Evolutionary conservation across 352 stramenopile genomes (phyloP).

Genomic region (Phytophthora colocasiae): DNA sequence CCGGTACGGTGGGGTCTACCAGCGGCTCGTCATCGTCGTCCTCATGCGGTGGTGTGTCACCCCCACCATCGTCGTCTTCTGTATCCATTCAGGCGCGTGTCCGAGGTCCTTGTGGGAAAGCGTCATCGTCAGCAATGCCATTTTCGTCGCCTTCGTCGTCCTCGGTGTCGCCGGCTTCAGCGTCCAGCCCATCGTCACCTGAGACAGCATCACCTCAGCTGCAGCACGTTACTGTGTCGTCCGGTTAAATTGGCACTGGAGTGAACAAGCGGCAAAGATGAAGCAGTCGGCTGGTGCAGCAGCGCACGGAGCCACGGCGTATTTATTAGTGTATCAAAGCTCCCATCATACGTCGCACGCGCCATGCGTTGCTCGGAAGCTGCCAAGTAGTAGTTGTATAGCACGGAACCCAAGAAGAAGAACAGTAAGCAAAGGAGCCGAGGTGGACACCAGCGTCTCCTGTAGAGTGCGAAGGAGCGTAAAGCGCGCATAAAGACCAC

Average conservation of each 20-base stretch:
- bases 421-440: slow-evolving; percentile 13
- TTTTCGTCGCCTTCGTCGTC: slow-evolving; percentile 49
- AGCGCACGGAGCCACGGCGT: slow-evolving; percentile 38
- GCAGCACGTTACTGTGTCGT: slow-evolving; percentile 78
- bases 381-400: slow-evolving; percentile 39
- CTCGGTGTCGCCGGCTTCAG: slow-evolving; percentile 42
- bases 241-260: slow-evolving; percentile 45
- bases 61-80: slow-evolving; percentile 26
- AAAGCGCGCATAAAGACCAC: slow-evolving; percentile 31
- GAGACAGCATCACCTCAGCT: slow-evolving; percentile 57
- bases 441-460: slow-evolving; percentile 18
- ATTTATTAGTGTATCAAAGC: slow-evolving; percentile 63
- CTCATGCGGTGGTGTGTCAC: slow-evolving; percentile 26
- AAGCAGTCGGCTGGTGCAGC: slow-evolving; percentile 30
- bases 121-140: slow-evolving; percentile 47
- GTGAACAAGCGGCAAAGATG: slow-evolving; percentile 13
- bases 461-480: slow-evolving; percentile 36
- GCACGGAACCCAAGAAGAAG: slow-evolving; percentile 20
- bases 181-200: slow-evolving; percentile 52
- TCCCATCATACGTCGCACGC: slow-evolving; percentile 38
- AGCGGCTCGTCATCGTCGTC: slow-evolving; percentile 45
- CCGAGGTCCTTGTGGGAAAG: slow-evolving; percentile 58
- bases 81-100: slow-evolving; percentile 40
- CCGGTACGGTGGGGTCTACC: slow-evolving; percentile 30
- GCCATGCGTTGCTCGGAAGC: slow-evolving; percentile 35